Percentiles rank a stretch among this genome's conserved stretches.
Evolutionary conservation across 345 rosid genomes (phyloP).

Genomic region (Eucalyptus regnans): DNA sequence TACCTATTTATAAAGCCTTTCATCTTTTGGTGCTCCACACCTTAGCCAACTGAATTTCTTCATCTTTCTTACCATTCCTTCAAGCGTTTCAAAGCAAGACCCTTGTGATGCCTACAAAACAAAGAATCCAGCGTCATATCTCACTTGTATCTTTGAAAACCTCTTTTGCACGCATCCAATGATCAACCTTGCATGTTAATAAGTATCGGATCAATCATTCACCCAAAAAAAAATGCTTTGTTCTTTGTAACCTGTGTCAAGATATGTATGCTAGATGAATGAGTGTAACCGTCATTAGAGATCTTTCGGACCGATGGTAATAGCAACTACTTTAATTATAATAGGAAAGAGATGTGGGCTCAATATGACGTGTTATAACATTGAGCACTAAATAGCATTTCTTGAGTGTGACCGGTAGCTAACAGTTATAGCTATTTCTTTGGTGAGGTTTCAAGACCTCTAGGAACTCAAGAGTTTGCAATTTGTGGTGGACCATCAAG

Average conservation of each 20-base stretch:
- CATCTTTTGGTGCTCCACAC: background rate
- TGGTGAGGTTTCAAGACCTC: no score
- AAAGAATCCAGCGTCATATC: background rate
- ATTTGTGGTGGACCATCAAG: no score
- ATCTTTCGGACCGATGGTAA: background rate
- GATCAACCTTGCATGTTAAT: background rate
- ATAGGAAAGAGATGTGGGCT: background rate
- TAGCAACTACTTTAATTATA: background rate
- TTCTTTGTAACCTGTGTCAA: background rate
- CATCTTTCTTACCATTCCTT: background rate
- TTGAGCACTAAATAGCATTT: background rate
- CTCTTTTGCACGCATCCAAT: background rate
- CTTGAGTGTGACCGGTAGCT: no score
- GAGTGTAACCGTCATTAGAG: background rate
- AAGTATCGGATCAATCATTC: background rate
- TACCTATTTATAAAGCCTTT: background rate
- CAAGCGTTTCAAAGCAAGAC: background rate
- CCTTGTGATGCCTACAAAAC: background rate
- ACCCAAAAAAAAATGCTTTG: background rate
- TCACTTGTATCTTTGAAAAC: background rate
- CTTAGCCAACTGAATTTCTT: background rate
- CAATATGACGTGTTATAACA: background rate
- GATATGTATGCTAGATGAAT: background rate
- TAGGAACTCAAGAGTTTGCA: no score
- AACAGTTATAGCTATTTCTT: accelerated